Base-by-base conservation (phyloP, 2,329 filamentous ascomycete species). In the Tolypocladium amazonense region DNA sequence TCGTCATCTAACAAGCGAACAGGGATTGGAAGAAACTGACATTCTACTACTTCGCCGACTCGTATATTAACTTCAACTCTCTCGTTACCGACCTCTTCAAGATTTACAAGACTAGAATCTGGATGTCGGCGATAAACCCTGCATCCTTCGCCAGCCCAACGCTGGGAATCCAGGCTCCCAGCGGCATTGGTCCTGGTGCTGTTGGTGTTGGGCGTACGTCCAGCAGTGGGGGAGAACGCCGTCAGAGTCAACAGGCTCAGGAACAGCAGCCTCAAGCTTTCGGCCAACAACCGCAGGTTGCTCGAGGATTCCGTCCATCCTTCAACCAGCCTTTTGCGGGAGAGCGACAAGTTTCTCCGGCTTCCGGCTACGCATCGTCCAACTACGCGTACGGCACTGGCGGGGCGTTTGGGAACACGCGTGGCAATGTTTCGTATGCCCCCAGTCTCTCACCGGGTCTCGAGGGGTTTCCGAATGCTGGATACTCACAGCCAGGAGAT, bases 21-120 rank as follows among this genome's bases (percentile, higher is more conserved):
- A 97, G 93, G 87, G 94, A 99, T 72, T 97, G 92, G 86, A 96
- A 97, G 77, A 99, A 99, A 73, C 79, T 99, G 59, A 99, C 95
- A 0, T 97, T 97, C 75, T 99, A 97, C 78, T 99, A 97, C 76
- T 99, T 97, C 72, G 93, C 94, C 58, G 92, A 97, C 70, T 87
- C 91, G 0, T 99, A 99, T 72, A 96, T 99, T 79, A 97, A 97
- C 77, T 99, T 99, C 81, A 99, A 99, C 72, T 90, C 91, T 2
- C 84, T 99, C 20, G 94, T 99, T 58, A 96, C 92, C 0, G 94
- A 99, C 71, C 81, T 99, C 15, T 99, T 97, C 83, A 97, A 97
- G 76, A 93, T 97, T 63, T 99, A 97, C 81, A 99, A 99, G 79
- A 96, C 93, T 27, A 86, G 95, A 67, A 99, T 99, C 68, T 99